phyloP scores from a whole-genome alignment of 352 stramenopile genomes.

The Elongisporangium undulatum region DNA sequence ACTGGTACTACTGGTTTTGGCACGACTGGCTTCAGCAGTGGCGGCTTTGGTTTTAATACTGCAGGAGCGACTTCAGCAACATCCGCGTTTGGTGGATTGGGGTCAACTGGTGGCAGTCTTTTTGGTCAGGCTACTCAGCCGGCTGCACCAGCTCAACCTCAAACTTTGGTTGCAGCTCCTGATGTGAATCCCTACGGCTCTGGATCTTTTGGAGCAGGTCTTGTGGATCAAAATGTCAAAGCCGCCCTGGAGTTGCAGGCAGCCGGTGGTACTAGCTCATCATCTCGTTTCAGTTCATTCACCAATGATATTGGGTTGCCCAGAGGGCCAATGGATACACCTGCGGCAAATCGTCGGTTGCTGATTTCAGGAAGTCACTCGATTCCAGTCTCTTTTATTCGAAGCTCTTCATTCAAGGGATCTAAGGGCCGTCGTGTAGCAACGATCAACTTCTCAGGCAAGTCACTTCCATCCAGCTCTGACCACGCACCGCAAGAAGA shows the following conservation, averaged over 20 bases:
- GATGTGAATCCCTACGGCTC: slow-evolving; percentile 55
- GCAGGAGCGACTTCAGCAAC: background rate
- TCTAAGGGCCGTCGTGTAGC: slow-evolving; percentile 33
- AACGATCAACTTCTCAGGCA: slow-evolving; percentile 22
- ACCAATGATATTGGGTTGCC: slow-evolving; percentile 69
- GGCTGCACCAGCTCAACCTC: slow-evolving; percentile 17
- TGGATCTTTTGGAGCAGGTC: slow-evolving; percentile 44
- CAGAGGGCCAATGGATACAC: slow-evolving; percentile 46
- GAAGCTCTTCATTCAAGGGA: slow-evolving; percentile 62
- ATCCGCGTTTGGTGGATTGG: background rate
- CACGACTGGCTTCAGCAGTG: background rate
- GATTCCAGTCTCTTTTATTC: slow-evolving; percentile 71
- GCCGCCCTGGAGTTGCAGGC: slow-evolving; percentile 51
- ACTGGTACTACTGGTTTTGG: background rate
- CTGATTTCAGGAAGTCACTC: slow-evolving; percentile 17
- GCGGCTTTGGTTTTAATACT: background rate
- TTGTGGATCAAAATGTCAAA: slow-evolving; percentile 65
- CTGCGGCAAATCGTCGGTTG: slow-evolving; percentile 4
- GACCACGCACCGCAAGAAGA: slow-evolving; percentile 30
- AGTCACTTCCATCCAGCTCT: slow-evolving; percentile 8
- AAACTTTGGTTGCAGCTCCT: slow-evolving; percentile 48
- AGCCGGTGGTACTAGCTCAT: slow-evolving; percentile 24
- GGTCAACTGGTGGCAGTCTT: slow-evolving; percentile 2
- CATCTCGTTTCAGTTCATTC: slow-evolving; percentile 52
- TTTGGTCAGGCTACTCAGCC: slow-evolving; percentile 4